These are phyloP conservation scores for Diatrype stigma DNA, from an alignment of 2,329 filamentous ascomycete genomes.

Conservation along the genomic window DNA sequence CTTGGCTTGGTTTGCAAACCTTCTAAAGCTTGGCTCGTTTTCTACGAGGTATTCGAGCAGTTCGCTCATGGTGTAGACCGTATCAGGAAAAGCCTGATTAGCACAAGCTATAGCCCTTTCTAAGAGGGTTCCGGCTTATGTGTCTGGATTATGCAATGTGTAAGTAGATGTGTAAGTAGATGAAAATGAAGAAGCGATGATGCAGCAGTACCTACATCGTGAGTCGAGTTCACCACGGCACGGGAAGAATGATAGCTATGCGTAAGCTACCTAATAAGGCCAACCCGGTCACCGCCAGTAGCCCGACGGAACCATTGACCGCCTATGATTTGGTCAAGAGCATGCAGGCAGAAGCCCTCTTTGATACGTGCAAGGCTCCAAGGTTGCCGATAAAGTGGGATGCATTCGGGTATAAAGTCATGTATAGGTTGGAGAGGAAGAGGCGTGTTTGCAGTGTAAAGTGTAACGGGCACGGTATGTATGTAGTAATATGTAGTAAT, in stretches of 20 bases:
- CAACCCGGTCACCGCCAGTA: too few relatives aligned
- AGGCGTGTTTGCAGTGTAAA: background rate
- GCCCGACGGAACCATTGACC: too few relatives aligned
- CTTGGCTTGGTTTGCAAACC: slow-evolving; percentile 31
- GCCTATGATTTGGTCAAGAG: too few relatives aligned
- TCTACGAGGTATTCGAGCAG: slow-evolving; percentile 63
- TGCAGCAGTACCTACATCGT: too few relatives aligned
- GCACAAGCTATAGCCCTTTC: background rate
- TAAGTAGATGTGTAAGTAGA: too few relatives aligned
- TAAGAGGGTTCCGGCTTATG: background rate
- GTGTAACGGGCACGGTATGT: background rate
- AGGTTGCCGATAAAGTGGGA: background rate
- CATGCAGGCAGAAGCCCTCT: background rate
- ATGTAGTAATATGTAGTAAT: background rate
- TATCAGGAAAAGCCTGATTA: too few relatives aligned
- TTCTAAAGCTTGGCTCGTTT: slow-evolving; percentile 59
- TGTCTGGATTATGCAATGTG: too few relatives aligned
- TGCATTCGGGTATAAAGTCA: background rate
- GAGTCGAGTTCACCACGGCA: too few relatives aligned
- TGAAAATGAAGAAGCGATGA: background rate
- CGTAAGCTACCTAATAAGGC: too few relatives aligned
- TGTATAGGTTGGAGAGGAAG: background rate
- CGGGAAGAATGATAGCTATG: too few relatives aligned
- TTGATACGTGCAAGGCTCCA: background rate
- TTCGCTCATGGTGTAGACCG: slow-evolving; percentile 62